phyloP scores from a whole-genome alignment of 305 asterid genomes.

The Andrographis paniculata region DNA sequence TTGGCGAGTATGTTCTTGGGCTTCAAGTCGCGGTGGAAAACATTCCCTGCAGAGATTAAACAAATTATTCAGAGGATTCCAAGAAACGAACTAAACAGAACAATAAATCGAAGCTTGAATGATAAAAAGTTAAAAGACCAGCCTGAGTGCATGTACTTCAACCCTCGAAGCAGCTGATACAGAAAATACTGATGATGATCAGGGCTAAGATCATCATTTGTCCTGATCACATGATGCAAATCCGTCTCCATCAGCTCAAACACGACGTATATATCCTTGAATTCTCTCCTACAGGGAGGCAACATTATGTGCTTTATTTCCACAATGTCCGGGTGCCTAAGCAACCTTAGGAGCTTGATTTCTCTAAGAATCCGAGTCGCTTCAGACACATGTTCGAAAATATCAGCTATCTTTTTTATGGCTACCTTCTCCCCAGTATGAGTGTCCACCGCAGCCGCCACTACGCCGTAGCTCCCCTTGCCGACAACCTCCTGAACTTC shows the following conservation, averaged over 20 bases:
- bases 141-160: conserved; percentile 90
- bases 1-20: conserved; percentile 80
- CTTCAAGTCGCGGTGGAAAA: conserved; percentile 80
- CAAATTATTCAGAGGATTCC: too few species aligned
- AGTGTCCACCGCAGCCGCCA: conserved; percentile 98
- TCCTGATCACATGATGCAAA: conserved; percentile 85
- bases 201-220: conserved; percentile 82
- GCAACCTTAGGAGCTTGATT: conserved; percentile 83
- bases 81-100: too few species aligned
- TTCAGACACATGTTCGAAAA: too few species aligned
- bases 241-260: conserved; percentile 99
- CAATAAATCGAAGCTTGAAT: too few species aligned
- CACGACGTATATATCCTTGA: too few species aligned
- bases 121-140: too few species aligned
- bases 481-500: conserved; percentile 97
- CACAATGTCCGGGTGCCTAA: conserved; percentile 83
- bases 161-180: conserved; percentile 94
- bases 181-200: conserved; percentile 90
- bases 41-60: conserved; percentile 60
- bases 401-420: too few species aligned
- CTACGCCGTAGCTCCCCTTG: conserved; percentile 95
- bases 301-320: conserved; percentile 84
- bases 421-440: too few species aligned
- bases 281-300: conserved; percentile 89
- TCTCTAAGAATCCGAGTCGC: conserved; percentile 91